A percentile compares a stretch with the other conserved stretches of the same genome.
These are phyloP conservation scores for Plasmodium coatneyi DNA, from an alignment of 169 alveolate genomes.

Conservation along the genomic window DNA sequence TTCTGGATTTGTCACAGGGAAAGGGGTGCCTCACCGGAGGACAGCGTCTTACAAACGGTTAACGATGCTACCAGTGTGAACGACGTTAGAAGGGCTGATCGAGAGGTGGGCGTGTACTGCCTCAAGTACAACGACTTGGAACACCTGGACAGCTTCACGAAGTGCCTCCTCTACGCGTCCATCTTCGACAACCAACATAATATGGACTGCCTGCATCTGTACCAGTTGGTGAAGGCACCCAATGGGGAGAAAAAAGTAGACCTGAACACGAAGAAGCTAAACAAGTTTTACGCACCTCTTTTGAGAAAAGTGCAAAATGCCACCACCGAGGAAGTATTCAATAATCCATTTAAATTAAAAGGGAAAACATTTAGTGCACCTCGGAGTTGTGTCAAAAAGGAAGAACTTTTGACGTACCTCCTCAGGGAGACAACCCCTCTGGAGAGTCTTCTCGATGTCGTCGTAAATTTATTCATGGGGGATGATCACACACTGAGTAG, in stretches of 20 bases:
- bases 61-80: background rate
- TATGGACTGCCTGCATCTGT: slow-evolving; percentile 25
- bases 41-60: background rate
- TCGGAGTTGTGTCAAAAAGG: background rate
- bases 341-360: background rate
- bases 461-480: slow-evolving; percentile 4
- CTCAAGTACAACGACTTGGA: slow-evolving; percentile 10
- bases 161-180: slow-evolving; percentile 13
- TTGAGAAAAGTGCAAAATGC: background rate
- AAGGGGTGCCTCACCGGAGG: background rate
- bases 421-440: background rate
- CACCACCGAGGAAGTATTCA: background rate
- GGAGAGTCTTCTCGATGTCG: background rate
- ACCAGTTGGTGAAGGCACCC: background rate
- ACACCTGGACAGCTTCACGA: slow-evolving; percentile 14
- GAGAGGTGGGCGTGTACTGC: background rate
- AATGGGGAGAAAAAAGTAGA: background rate
- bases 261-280: background rate
- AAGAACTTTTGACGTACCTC: background rate
- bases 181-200: slow-evolving; percentile 36
- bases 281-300: background rate
- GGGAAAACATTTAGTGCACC: background rate
- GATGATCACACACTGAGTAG: background rate
- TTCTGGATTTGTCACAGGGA: background rate
- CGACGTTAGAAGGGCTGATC: background rate